Conservation (phyloP, 2,329 filamentous ascomycete genomes). For the Capronia epimyces region DNA sequence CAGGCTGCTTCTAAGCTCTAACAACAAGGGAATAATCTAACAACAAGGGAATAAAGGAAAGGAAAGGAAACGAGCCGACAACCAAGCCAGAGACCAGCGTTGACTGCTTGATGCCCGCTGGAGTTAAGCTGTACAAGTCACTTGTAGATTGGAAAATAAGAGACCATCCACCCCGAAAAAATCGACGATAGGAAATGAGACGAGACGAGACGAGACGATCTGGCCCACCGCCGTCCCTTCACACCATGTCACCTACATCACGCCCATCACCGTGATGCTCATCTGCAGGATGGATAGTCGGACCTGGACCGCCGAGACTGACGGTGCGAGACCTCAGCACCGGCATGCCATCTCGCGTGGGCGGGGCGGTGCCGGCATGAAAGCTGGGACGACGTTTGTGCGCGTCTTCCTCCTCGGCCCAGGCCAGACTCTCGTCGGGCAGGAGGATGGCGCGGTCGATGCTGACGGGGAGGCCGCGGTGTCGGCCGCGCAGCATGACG, state of each 20-base stretch:
- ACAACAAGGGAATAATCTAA: no score
- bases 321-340: background rate
- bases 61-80: no score
- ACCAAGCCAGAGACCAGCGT: no score
- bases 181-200: no score
- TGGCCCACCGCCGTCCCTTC: background rate
- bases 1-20: no score
- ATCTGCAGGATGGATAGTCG: background rate
- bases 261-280: background rate
- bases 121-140: no score
- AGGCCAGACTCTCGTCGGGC: conserved; percentile 37
- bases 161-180: no score
- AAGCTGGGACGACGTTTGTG: conserved; percentile 18
- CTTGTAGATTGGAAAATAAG: no score
- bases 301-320: background rate
- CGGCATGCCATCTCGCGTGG: background rate
- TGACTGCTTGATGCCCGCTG: no score
- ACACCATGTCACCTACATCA: background rate
- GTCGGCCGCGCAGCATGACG: conserved; percentile 53
- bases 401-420: conserved; percentile 42
- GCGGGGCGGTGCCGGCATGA: background rate
- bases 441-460: conserved; percentile 47
- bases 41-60: no score
- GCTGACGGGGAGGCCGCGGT: conserved; percentile 51
- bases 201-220: no score